Conservation (phyloP, 495 filamentous ascomycete genomes). For the Penicillium lagena region DNA sequence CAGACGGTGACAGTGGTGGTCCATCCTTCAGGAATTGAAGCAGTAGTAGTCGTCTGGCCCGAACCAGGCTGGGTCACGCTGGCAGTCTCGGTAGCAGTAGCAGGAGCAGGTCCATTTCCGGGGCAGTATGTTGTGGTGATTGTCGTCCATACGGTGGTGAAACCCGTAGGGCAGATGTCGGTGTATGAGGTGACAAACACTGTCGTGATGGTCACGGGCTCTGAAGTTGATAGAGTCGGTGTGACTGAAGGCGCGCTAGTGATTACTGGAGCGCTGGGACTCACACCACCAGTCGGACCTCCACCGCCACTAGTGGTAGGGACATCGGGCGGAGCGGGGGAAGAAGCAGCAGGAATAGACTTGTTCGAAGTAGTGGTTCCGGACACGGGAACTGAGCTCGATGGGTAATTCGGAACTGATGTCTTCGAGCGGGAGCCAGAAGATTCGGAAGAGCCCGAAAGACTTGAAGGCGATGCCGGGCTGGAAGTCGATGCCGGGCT, state of each 20-base stretch:
- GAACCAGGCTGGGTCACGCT: slow-evolving; percentile 11
- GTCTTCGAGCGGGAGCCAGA: slow-evolving; percentile 5
- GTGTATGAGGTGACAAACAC: slow-evolving; percentile 37
- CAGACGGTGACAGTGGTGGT: slow-evolving; percentile 44
- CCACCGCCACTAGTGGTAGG: slow-evolving; percentile 4
- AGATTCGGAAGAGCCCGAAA: slow-evolving; percentile 6
- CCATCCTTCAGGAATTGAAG: slow-evolving; percentile 36
- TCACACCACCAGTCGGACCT: neutral
- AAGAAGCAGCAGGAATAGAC: neutral
- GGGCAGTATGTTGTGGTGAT: slow-evolving; percentile 34
- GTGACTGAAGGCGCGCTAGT: slow-evolving; percentile 40
- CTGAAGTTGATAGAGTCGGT: slow-evolving; percentile 27
- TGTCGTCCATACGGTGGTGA: slow-evolving; percentile 38
- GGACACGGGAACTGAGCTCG: slow-evolving; percentile 6
- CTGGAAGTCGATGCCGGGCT: neutral
- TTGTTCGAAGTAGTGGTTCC: neutral
- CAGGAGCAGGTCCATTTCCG: slow-evolving; percentile 17
- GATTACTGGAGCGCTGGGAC: slow-evolving; percentile 8
- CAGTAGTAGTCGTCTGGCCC: slow-evolving; percentile 9
- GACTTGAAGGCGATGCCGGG: slow-evolving; percentile 3
- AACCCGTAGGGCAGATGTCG: slow-evolving; percentile 38
- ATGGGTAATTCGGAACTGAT: neutral
- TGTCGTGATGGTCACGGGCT: slow-evolving; percentile 24
- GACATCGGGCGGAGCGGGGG: neutral
- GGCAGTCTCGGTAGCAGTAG: slow-evolving; percentile 17